Base-by-base conservation (phyloP, 169 alveolate species). In the Plasmodium gallinaceum region DNA sequence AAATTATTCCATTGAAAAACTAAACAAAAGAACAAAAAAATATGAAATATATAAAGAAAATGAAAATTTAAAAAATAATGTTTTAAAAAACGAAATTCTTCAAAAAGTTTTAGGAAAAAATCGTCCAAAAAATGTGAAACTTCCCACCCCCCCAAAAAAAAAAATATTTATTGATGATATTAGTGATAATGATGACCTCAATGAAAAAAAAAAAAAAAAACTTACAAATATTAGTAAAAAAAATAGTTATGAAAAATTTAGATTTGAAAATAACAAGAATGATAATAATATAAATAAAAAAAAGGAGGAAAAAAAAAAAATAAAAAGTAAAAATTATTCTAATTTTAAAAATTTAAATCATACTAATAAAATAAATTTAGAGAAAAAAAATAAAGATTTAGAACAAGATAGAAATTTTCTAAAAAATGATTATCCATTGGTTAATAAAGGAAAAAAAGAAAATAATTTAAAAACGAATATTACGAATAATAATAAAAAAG, bases 21-120 rank as follows among this genome's bases (percentile, higher is more conserved):
- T 76, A 51, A 76, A 76, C 32, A 64, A 51, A 62, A 76, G 64
- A 48, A 64, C 89, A 24, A 76, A 46, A 20, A 76, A 76, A 64
- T 76, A 64, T 76, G 89, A 76, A 64, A 54, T 76, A 18, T 26
- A 26, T 45, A 76, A 69, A 57, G 46, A 64, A 32, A 76, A 76
- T 4, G 70, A 62, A 20, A 76, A 42, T 42, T 24, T 57, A 42
- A 76, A 76, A 45, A 24, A 14, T 12, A 75, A 43, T 46, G 32
- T 76, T 6, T 10, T 5, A 46, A 16, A 68, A 26, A 76, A 76
- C 16, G 75, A 76, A 37, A 76, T 76, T 37, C 76, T 76, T 0
- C 64, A 45, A n/a, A 76, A 76, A n/a, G 66, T 74, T 5, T 7
- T 42, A 8, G 52, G 73, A 14, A 26, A 20, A 0, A 32, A 16